Percentiles rank a stretch among this genome's conserved stretches.
Evolutionary conservation across 106 monocot genomes (phyloP).

Genomic region (Phalaenopsis equestris): DNA sequence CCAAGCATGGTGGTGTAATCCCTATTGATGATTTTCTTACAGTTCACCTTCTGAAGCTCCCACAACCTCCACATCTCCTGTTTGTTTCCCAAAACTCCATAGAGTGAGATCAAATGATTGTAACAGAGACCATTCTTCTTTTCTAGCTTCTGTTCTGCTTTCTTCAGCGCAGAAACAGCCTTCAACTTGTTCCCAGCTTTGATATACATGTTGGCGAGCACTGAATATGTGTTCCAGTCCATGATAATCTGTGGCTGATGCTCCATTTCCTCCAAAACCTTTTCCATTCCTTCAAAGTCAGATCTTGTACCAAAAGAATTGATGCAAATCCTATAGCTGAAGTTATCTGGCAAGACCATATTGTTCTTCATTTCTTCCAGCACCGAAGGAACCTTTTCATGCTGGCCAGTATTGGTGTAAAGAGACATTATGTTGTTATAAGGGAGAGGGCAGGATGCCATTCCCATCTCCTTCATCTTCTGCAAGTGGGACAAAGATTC

Average conservation of each 20-base stretch:
- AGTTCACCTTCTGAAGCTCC: constrained; percentile 50
- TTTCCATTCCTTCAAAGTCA: constrained; percentile 56
- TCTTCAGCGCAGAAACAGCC: constrained; percentile 42
- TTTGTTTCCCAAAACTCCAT: constrained; percentile 41
- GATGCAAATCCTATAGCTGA: constrained; percentile 78
- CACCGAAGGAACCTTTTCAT: constrained; percentile 56
- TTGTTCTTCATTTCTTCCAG: constrained; percentile 61
- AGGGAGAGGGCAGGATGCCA: constrained; percentile 42
- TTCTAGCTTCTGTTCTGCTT: constrained; percentile 53
- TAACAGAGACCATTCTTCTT: constrained; percentile 38
- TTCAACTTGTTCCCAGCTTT: constrained; percentile 37
- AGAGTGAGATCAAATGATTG: constrained; percentile 60
- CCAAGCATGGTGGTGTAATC: constrained; percentile 66
- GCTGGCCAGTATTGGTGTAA: constrained; percentile 46
- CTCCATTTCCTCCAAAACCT: constrained; percentile 60
- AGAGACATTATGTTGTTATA: constrained; percentile 83
- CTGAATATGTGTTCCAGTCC: constrained; percentile 81
- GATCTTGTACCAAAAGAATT: constrained; percentile 57
- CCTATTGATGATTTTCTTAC: constrained; percentile 40
- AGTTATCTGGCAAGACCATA: constrained; percentile 57
- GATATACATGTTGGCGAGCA: constrained; percentile 61
- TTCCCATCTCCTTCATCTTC: constrained; percentile 65
- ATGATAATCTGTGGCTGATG: constrained; percentile 63
- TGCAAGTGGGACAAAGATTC: constrained; percentile 55
- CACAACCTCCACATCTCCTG: constrained; percentile 54